A percentile compares a stretch with the other conserved stretches of the same genome.
Conservation (phyloP, 2,329 filamentous ascomycete species). For the Albifimbria verrucaria region DNA sequence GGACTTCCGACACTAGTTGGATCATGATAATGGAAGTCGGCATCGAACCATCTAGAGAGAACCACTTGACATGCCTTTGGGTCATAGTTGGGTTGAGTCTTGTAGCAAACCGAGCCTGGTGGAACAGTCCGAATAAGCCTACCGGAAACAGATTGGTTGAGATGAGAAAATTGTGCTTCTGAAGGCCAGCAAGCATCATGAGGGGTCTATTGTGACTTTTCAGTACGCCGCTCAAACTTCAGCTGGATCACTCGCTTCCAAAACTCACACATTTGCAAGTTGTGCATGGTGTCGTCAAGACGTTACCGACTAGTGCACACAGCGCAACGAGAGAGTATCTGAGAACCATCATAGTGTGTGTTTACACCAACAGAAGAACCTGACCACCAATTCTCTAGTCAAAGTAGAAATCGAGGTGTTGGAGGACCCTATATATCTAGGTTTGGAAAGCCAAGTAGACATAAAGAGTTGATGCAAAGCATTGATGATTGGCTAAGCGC, state of each 20-base stretch:
- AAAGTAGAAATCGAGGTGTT: too few species aligned
- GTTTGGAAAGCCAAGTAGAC: too few species aligned
- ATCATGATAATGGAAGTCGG: slow-evolving; percentile 7
- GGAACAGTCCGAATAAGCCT: slow-evolving; percentile 47
- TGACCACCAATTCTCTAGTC: too few species aligned
- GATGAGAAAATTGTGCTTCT: slow-evolving; percentile 34
- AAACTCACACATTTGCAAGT: neutral
- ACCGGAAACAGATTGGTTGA: slow-evolving; percentile 46
- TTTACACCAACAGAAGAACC: too few species aligned
- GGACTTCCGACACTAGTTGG: slow-evolving; percentile 11
- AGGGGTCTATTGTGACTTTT: neutral
- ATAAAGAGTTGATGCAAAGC: too few species aligned
- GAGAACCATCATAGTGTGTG: too few species aligned
- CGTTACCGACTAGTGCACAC: neutral
- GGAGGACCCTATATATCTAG: too few species aligned
- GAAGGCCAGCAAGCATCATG: slow-evolving; percentile 46
- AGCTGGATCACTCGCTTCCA: neutral
- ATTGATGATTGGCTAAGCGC: too few species aligned
- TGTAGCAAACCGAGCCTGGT: slow-evolving; percentile 46
- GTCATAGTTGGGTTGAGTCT: slow-evolving; percentile 34
- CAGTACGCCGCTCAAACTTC: neutral
- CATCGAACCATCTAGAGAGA: slow-evolving; percentile 23
- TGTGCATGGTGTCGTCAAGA: neutral
- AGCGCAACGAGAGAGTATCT: neutral
- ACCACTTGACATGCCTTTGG: slow-evolving; percentile 31